Conservation (phyloP, 1,284 basidiomycete genomes). For the Cryptococcus wingfieldii region DNA sequence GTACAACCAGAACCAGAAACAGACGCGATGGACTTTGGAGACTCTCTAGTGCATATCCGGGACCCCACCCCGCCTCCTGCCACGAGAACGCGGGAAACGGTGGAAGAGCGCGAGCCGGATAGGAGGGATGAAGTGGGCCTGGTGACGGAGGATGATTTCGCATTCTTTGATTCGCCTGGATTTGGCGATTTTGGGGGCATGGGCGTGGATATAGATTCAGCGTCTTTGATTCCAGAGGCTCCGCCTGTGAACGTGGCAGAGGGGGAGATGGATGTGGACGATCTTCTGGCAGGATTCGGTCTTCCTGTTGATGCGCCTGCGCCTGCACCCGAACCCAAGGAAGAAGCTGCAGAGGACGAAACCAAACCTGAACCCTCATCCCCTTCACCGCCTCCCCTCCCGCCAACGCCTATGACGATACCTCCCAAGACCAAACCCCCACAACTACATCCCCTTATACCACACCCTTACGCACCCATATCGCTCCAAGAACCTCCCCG, state of each 20-base stretch:
- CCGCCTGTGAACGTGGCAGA: no score
- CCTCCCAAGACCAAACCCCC: neutral
- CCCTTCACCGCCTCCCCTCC: neutral
- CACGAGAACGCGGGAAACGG: no score
- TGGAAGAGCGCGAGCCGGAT: neutral
- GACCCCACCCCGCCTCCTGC: neutral
- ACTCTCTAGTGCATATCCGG: neutral
- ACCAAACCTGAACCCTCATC: neutral
- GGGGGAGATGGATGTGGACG: neutral
- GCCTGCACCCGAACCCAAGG: no score
- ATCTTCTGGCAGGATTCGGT: neutral
- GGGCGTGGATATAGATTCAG: neutral
- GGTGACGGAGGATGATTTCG: constrained; percentile 46
- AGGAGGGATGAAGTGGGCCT: neutral
- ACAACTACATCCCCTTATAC: constrained; percentile 18
- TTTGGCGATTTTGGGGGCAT: neutral
- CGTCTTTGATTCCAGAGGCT: no score
- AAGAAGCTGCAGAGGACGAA: neutral
- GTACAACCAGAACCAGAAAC: neutral
- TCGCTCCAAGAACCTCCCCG: constrained; percentile 8
- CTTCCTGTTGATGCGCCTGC: no score
- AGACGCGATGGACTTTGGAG: neutral
- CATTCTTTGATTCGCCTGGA: constrained; percentile 44
- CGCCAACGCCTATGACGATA: neutral
- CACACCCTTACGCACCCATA: constrained; percentile 31